Evolutionary conservation across 139 green algal species (phyloP), one percentile per base, ranked within the genome.

Genomic region (Chlorella vulgaris): DNA sequence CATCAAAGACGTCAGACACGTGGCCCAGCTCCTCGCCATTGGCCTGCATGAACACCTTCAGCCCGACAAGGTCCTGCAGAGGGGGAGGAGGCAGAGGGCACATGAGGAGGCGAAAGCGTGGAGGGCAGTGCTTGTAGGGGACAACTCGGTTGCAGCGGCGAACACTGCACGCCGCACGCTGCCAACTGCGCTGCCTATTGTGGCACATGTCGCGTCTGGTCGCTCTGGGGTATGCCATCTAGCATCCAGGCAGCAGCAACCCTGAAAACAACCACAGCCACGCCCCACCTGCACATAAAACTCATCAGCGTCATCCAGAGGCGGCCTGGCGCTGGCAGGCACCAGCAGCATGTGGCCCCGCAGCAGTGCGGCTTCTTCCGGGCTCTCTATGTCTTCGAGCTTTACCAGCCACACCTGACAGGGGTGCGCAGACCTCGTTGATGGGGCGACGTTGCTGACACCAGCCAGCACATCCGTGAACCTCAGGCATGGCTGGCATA

Each of bases 221-320:
- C n/a, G n/a, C n/a, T n/a, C n/a, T n/a, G n/a, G n/a, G n/a, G n/a
- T n/a, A n/a, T n/a, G n/a, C n/a, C n/a, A n/a, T n/a, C n/a, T n/a
- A n/a, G n/a, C n/a, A n/a, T n/a, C n/a, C n/a, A n/a, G n/a, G n/a
- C n/a, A n/a, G n/a, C n/a, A n/a, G n/a, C n/a, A n/a, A n/a, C n/a
- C n/a, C n/a, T n/a, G n/a, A n/a, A n/a, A n/a, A n/a, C n/a, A 24
- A 68, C 61, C 61, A 29, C n/a, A 33, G 24, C 4, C 26, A 29
- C 28, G 35, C 63, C 35, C 8, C 79, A 85, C 85, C 82, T 86
- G 82, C 21, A 88, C 81, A 24, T 91, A 90, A n/a, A 91, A 91
- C 38, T 91, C 88, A 67, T 91, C 88, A 31, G 91, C 86, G 24
- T 89, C 83, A 28, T 87, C 83, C 62, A 91, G 60, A 7, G 67